Conservation (phyloP, 257 asterid genomes). For the Scutellaria baicalensis region DNA sequence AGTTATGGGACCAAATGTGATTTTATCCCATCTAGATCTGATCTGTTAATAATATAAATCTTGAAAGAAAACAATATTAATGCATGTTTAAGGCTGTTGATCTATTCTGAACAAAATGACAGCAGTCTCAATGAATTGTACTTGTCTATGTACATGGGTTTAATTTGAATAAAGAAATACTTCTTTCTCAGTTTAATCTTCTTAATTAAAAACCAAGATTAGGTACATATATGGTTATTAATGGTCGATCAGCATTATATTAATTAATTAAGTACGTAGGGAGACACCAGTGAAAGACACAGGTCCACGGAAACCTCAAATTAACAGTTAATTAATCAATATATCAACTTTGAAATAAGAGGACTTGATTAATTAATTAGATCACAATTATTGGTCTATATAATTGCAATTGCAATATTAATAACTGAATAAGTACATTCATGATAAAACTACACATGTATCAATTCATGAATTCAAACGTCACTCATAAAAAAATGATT, state of each 20-base stretch:
- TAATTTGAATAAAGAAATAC: neutral
- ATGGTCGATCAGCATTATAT: no score
- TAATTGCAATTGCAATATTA: neutral
- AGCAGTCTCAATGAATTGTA: neutral
- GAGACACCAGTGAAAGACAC: neutral
- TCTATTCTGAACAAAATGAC: neutral
- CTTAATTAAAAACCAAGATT: slow-evolving; percentile 1
- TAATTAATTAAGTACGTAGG: no score
- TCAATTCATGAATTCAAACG: no score
- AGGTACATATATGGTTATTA: no score
- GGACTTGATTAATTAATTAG: no score
- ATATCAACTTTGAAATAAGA: neutral
- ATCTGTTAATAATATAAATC: no score
- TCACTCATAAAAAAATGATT: no score
- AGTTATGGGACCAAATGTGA: no score
- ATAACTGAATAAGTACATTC: no score
- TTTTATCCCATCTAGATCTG: no score
- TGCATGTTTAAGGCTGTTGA: neutral
- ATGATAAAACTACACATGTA: no score
- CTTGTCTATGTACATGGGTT: neutral
- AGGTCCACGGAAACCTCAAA: neutral
- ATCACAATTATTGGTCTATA: neutral
- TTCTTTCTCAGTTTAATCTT: neutral
- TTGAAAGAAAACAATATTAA: neutral
- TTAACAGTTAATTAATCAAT: neutral